phyloP scores from a whole-genome alignment of 768 basidiomycete genomes.

The Leccinum subgranulosum region DNA sequence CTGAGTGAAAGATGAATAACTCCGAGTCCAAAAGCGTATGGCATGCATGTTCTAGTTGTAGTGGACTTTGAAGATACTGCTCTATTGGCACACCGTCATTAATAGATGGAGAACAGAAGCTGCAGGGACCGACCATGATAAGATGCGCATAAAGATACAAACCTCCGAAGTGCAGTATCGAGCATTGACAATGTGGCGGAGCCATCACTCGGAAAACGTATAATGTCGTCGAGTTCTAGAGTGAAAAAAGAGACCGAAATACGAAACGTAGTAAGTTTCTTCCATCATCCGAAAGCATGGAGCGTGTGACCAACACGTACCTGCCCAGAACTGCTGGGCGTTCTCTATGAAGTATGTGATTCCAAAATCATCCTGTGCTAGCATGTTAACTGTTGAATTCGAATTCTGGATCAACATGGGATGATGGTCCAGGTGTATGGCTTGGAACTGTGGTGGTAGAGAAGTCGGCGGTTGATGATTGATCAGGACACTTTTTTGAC shows the following conservation, averaged over 20 bases:
- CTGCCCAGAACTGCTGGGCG: constrained; percentile 88
- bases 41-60: constrained; percentile 85
- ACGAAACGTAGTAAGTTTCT: constrained; percentile 3
- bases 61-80: constrained; percentile 77
- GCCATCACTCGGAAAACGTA: constrained; percentile 59
- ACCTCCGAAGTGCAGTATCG: constrained; percentile 76
- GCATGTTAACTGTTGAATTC: constrained; percentile 16
- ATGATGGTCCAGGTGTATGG: constrained; percentile 4
- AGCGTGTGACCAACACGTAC: constrained; percentile 41
- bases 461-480: neutral
- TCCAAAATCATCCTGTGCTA: constrained; percentile 62
- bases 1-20: constrained; percentile 87
- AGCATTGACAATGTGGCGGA: constrained; percentile 65
- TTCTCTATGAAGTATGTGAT: constrained; percentile 81
- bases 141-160: constrained; percentile 71
- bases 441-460: neutral
- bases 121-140: constrained; percentile 70
- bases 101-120: constrained; percentile 1
- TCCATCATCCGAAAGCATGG: constrained; percentile 2
- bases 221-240: constrained; percentile 83
- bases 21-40: constrained; percentile 76
- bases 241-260: neutral
- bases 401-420: constrained; percentile 17
- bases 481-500: neutral
- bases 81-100: constrained; percentile 44